Evolutionary conservation across 371 early-diverging fungal genomes (phyloP).

Genomic region (Mortierella sp.): DNA sequence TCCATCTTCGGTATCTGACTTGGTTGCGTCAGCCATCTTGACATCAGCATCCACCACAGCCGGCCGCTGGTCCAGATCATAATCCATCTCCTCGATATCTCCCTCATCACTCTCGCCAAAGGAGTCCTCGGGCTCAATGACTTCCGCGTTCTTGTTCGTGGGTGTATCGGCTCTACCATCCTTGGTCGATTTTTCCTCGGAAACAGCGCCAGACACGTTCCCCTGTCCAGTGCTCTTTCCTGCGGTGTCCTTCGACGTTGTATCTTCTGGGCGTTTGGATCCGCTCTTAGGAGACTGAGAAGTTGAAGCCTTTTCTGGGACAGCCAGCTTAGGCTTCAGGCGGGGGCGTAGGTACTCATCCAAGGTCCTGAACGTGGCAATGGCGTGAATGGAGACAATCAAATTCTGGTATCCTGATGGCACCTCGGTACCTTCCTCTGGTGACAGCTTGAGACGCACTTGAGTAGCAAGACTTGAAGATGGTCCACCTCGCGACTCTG

Average conservation of each 20-base stretch:
- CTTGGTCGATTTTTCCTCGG: slow-evolving; percentile 24
- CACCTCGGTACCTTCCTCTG: slow-evolving; percentile 66
- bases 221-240: slow-evolving; percentile 29
- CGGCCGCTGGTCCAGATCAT: slow-evolving; percentile 22
- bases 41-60: slow-evolving; percentile 30
- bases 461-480: slow-evolving; percentile 85
- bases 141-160: slow-evolving; percentile 6
- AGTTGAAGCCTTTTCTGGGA: slow-evolving; percentile 19
- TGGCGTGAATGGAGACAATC: slow-evolving; percentile 88
- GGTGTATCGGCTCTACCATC: neutral
- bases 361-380: slow-evolving; percentile 84
- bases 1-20: neutral
- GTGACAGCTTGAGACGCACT: slow-evolving; percentile 74
- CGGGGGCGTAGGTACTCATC: slow-evolving; percentile 83
- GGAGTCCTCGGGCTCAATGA: slow-evolving; percentile 18
- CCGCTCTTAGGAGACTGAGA: slow-evolving; percentile 1
- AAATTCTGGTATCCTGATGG: slow-evolving; percentile 69
- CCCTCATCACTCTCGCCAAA: slow-evolving; percentile 45
- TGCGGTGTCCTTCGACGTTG: slow-evolving; percentile 11
- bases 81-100: slow-evolving; percentile 56
- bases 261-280: slow-evolving; percentile 8
- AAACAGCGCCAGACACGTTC: neutral
- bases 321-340: slow-evolving; percentile 45
- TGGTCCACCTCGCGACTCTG: slow-evolving; percentile 65
- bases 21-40: slow-evolving; percentile 19